A percentile compares a stretch with the other conserved stretches of the same genome.
These are phyloP conservation scores for Dactylellina sp. DNA, from an alignment of 2,329 filamentous ascomycete species.

Conservation along the genomic window DNA sequence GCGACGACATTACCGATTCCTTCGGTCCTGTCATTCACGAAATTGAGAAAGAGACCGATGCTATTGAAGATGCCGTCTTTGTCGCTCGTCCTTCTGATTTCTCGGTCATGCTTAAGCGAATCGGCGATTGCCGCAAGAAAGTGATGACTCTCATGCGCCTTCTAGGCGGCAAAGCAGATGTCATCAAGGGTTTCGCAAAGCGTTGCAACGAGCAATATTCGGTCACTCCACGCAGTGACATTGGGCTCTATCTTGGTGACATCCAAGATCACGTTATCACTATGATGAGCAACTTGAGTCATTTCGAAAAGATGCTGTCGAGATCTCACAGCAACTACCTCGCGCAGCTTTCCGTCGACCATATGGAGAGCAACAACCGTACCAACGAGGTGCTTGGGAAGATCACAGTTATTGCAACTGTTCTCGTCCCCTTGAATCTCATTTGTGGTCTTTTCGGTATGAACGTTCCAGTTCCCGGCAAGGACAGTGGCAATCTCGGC, in stretches of 20 bases:
- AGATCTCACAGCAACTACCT: conserved; percentile 96
- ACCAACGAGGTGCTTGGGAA: conserved; percentile 95
- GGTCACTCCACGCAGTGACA: conserved; percentile 91
- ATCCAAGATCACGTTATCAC: conserved; percentile 99
- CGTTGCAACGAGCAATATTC: conserved; percentile 98
- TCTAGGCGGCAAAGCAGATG: conserved; percentile 95
- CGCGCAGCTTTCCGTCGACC: conserved; percentile 80
- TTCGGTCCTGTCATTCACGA: conserved; percentile 91
- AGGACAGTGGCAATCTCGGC: conserved; percentile 79
- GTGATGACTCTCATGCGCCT: conserved; percentile 96
- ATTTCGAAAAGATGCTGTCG: conserved; percentile 94
- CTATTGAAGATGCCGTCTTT: conserved; percentile 93
- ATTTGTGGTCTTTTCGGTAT: conserved; percentile 99
- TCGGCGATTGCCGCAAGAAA: conserved; percentile 94
- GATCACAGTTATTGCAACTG: conserved; percentile 93
- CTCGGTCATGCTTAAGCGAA: conserved; percentile 87
- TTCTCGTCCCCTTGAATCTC: conserved; percentile 98
- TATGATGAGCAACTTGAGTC: conserved; percentile 94
- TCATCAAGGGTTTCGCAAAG: conserved; percentile 99
- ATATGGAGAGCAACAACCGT: conserved; percentile 94
- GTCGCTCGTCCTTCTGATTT: conserved; percentile 82
- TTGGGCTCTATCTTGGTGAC: conserved; percentile 96
- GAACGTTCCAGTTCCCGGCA: conserved; percentile 96
- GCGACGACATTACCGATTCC: conserved; percentile 97
- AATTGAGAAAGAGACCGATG: conserved; percentile 96